Conservation (phyloP, 1,284 basidiomycete genomes). For the Ustanciosporium gigantosporum region DNA sequence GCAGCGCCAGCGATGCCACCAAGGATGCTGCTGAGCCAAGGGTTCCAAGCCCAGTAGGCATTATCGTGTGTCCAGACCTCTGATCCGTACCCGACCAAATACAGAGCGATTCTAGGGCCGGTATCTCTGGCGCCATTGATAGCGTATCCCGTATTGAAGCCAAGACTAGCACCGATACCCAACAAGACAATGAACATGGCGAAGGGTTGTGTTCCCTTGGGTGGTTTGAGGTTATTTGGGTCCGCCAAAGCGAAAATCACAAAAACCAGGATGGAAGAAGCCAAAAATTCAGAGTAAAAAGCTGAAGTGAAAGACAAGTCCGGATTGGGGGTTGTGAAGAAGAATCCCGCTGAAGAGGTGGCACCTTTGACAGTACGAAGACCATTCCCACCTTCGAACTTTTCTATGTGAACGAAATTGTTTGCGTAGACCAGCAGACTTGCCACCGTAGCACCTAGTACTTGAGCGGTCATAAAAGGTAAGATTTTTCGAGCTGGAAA, state of each 20-base stretch:
- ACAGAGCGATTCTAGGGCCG: slow-evolving; percentile 69
- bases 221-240: slow-evolving; percentile 64
- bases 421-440: slow-evolving; percentile 73
- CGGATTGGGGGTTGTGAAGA: slow-evolving; percentile 68
- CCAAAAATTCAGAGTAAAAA: slow-evolving; percentile 46
- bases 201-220: slow-evolving; percentile 67
- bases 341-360: slow-evolving; percentile 69
- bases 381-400: slow-evolving; percentile 69
- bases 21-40: slow-evolving; percentile 55
- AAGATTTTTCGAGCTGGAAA: slow-evolving; percentile 81
- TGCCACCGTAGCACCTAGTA: slow-evolving; percentile 72
- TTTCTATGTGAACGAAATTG: slow-evolving; percentile 75
- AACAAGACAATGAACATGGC: slow-evolving; percentile 68
- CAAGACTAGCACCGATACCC: slow-evolving; percentile 67
- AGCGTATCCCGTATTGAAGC: slow-evolving; percentile 69
- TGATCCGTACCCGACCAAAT: slow-evolving; percentile 69
- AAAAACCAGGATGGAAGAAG: slow-evolving; percentile 40
- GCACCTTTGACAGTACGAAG: slow-evolving; percentile 67
- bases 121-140: slow-evolving; percentile 72
- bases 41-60: slow-evolving; percentile 79
- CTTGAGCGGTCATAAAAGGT: slow-evolving; percentile 71
- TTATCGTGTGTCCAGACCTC: slow-evolving; percentile 64
- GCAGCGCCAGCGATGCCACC: slow-evolving; percentile 59
- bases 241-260: slow-evolving; percentile 41
- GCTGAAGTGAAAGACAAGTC: slow-evolving; percentile 26